These are phyloP conservation scores for Kwoniella botswanensis DNA, from an alignment of 768 basidiomycete species.

Conservation along the genomic window DNA sequence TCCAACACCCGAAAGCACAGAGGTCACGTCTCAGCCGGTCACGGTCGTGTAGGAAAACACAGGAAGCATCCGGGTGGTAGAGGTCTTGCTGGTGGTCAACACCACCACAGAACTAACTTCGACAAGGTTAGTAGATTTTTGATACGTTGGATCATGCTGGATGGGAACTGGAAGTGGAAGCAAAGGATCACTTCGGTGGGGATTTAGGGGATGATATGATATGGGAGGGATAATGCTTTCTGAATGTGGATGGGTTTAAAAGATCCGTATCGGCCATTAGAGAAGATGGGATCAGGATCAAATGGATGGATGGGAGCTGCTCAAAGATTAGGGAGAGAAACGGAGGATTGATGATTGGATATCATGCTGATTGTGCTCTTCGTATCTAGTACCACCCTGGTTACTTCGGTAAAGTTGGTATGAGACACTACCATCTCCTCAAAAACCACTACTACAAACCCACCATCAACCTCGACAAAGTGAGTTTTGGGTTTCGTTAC, in stretches of 20 bases:
- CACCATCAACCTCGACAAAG: slow-evolving; percentile 97
- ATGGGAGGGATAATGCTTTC: background rate
- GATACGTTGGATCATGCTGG: background rate
- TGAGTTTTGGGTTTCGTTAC: slow-evolving; percentile 27
- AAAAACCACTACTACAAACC: slow-evolving; percentile 90
- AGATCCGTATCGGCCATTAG: background rate
- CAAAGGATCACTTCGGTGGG: background rate
- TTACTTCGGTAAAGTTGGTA: slow-evolving; percentile 99
- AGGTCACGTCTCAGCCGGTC: slow-evolving; percentile 98
- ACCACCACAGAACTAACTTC: slow-evolving; percentile 99
- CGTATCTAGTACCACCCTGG: slow-evolving; percentile 83
- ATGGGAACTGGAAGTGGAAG: slow-evolving; percentile 4
- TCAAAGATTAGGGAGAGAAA: too few relatives aligned
- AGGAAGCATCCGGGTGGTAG: slow-evolving; percentile 99
- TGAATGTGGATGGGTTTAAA: background rate
- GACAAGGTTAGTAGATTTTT: slow-evolving; percentile 66
- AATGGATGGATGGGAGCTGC: too few relatives aligned
- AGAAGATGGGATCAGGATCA: too few relatives aligned
- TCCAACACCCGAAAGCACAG: slow-evolving; percentile 98
- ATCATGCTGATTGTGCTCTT: slow-evolving; percentile 10
- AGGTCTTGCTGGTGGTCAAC: slow-evolving; percentile 97
- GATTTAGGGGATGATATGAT: background rate
- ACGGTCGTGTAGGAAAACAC: slow-evolving; percentile 99
- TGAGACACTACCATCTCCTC: slow-evolving; percentile 96
- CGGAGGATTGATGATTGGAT: background rate